Base-by-base conservation (phyloP, 2,329 filamentous ascomycete genomes). In the Alternaria conjuncta region DNA sequence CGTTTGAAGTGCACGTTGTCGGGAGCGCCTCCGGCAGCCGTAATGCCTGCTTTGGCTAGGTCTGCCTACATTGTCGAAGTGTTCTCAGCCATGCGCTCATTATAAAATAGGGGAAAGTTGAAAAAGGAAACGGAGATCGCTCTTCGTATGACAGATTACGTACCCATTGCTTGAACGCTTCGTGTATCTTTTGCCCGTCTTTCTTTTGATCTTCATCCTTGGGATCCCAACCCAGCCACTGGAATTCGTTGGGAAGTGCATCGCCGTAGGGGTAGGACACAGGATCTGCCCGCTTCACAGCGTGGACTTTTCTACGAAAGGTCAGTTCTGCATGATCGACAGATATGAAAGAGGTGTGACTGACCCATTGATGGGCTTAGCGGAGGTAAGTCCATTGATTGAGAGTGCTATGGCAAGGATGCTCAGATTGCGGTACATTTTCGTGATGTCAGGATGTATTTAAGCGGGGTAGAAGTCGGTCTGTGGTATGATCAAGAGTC, bases 221-320 rank as follows among this genome's bases (percentile, higher is more conserved):
- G 8, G 36, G 0, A 1, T 41, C 36, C 36, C 36, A 41, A 5
- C 36, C 36, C 1, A 41, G n/a, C 36, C 36, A 41, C 36, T 41
- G 36, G 3, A 41, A 41, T 11, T 41, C 36, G 36, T 41, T 41
- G 36, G 36, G 8, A 3, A 41, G 36, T 41, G 36, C 36, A n/a
- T 41, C 36, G n/a, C 36, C 36, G 9, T 41, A 41, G 0, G 36
- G 36, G n/a, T 41, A 41, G 5, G 36, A 41, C 9, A 41, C 36
- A 0, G 36, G 36, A 3, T 41, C 36, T 11, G 5, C 36, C 9
- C 36, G 36, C n/a, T 41, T 41, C 9, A 41, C 36, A 18, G 9
- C 36, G 36, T 41, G 36, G 0, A 41, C 0, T 2, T 18, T 41
- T 2, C 36, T 41, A 11, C 1, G 4, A 18, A 1, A 11, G 0